Base-by-base conservation (phyloP, 495 filamentous ascomycete genomes). In the Staphylotrichum longicolle region DNA sequence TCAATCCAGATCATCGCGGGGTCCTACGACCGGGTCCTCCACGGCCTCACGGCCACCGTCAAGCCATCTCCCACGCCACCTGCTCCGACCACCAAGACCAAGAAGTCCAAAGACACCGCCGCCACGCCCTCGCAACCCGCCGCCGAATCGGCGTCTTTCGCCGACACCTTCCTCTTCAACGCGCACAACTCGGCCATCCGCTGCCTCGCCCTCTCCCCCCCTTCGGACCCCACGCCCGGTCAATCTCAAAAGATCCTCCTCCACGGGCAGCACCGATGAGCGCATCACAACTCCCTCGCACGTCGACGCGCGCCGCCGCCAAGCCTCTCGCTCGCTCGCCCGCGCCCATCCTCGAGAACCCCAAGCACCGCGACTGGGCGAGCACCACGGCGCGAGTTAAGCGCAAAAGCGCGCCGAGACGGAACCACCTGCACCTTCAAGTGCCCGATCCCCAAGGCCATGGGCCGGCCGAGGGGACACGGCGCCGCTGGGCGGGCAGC, bases 121-220 rank as follows among this genome's bases (percentile, higher is more conserved):
- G 7, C 55, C 35, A 33, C 44, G 37, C 9, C 37, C 5, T 40
- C 40, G n/a, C 54, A 40, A 74, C n/a, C 34, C 59, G 56, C 77
- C 10, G 80, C 87, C 66, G 75, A 87, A 68, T 27, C 20, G 20
- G 20, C 20, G 20, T 27, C 20, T 27, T 98, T 97, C 71, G 81
- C 89, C 61, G 94, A 99, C 74, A 93, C 88, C 7, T 99, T 99
- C 77, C 84, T 99, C 57, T 96, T 99, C 81, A 88, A 90, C 72
- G 91, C 95, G 32, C 94, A 99, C 77, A 80, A 84, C 51, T 93
- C 92, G 33, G 84, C 95, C 37, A 92, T 99, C 72, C 88, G 91
- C 67, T 93, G 90, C 68, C 81, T 99, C 33, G 91, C 93, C 14
- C 74, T 98, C 63, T 96, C 92, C 0, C 91, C 93, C 1, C 80